Evolutionary conservation across 2,329 filamentous ascomycete genomes (phyloP).

Genomic region (Neonectria sp.): DNA sequence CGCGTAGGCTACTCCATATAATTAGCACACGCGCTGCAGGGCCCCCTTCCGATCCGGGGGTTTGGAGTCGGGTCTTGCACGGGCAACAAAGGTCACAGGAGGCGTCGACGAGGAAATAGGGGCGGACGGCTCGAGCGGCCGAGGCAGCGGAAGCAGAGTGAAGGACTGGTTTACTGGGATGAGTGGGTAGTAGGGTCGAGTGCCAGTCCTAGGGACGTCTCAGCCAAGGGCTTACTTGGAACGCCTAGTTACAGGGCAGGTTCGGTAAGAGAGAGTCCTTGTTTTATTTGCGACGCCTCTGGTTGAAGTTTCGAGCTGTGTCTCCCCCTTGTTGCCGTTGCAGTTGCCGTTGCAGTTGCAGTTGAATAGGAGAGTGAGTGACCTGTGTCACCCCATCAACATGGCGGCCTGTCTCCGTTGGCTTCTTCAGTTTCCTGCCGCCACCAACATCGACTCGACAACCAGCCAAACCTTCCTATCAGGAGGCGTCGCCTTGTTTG

Average conservation of each 20-base stretch:
- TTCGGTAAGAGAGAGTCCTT: neutral
- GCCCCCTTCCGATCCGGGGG: neutral
- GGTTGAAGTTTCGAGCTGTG: too few species aligned
- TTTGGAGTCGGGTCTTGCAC: slow-evolving; percentile 9
- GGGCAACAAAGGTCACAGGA: neutral
- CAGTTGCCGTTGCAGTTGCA: too few species aligned
- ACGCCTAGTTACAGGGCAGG: too few species aligned
- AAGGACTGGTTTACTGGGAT: neutral
- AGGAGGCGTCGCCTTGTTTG: neutral
- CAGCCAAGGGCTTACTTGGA: too few species aligned
- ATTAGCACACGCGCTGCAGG: neutral
- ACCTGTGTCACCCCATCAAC: neutral
- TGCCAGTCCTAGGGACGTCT: neutral
- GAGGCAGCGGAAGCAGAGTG: neutral
- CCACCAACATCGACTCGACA: neutral
- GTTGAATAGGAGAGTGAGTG: neutral
- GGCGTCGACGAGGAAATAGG: neutral
- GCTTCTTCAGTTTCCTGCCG: neutral
- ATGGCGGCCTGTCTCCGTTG: neutral
- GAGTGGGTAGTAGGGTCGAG: too few species aligned
- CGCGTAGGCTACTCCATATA: slow-evolving; percentile 17
- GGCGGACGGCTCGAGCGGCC: neutral
- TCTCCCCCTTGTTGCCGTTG: too few species aligned
- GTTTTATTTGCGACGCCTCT: neutral
- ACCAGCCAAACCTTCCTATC: neutral